Base-by-base conservation (phyloP, 768 basidiomycete genomes). In the Gyrodon lividus region DNA sequence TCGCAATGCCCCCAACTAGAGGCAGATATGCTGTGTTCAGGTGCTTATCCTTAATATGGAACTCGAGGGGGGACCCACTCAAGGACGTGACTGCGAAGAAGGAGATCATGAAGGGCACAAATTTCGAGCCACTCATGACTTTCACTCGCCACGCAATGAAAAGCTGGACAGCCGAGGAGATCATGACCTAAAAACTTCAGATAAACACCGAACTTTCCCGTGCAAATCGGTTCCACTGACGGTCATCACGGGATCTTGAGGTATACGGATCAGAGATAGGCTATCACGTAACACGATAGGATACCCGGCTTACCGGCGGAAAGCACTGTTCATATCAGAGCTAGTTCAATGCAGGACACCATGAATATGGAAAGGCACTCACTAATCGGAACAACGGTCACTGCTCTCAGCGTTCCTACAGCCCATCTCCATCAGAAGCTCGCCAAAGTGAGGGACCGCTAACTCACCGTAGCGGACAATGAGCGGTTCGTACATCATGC, bases 131-230 rank as follows among this genome's bases (percentile, higher is more conserved):
- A 6, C 66, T 71, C 44, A 76, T 54, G 12, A 73, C 57, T 22
- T 66, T 70, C 17, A 75, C 70, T 20, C 74, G 64, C 72, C 72
- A 74, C 5, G 75, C 74, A 41, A 77, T 78, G 58, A 80, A 81
- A 5, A 74, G 51, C 46, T 80, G 78, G 6, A 78, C 77, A 12
- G 72, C 56, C 5, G 68, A 53, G 1, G 74, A 26, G 5, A 26
- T 26, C 24, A 26, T 26, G 24, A 26, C 24, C 24, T 26, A 8
- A 1, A 5, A 26, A 26, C 24, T 26, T 26, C 24, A 8, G 24
- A 26, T 26, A 8, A 26, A 8, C 24, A 26, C 24, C 24, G 5
- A 24, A 26, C 24, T 26, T 26, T 26, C 24, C 24, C 24, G 24
- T 13, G 13, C 0, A 8, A 1, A 2, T 40, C 5, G 38, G 9